These are phyloP conservation scores for Aquilaria agallochum DNA, from an alignment of 441 rosid species.

Conservation along the genomic window DNA sequence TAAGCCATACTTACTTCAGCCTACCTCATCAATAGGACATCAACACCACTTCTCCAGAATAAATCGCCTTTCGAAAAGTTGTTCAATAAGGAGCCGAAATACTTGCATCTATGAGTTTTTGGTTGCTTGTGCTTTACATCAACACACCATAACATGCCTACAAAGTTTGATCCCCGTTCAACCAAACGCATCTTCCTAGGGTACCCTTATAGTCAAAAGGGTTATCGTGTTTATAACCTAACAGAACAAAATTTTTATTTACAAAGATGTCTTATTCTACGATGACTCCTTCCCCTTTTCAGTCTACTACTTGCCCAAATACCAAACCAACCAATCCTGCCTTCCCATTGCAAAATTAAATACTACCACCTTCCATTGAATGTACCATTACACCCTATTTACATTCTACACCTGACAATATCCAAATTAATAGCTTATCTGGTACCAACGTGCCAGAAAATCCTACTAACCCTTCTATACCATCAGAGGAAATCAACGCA, in stretches of 20 bases:
- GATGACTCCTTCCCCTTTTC: neutral
- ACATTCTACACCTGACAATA: too few species aligned
- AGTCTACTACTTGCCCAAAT: neutral
- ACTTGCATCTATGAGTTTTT: neutral
- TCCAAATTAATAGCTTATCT: too few species aligned
- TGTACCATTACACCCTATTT: too few species aligned
- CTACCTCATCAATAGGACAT: neutral
- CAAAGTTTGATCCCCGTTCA: neutral
- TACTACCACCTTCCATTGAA: too few species aligned
- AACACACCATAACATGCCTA: too few species aligned
- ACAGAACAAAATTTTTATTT: neutral
- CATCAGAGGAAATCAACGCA: too few species aligned
- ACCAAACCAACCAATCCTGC: too few species aligned
- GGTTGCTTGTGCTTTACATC: neutral
- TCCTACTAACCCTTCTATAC: too few species aligned
- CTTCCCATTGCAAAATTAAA: too few species aligned
- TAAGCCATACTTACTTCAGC: neutral
- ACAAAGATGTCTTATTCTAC: neutral
- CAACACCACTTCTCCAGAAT: neutral
- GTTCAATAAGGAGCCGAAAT: neutral
- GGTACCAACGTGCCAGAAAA: too few species aligned
- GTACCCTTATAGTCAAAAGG: neutral
- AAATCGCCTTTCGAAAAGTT: neutral
- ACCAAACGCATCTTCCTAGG: neutral
- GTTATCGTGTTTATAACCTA: neutral